phyloP scores from a whole-genome alignment of 2,329 filamentous ascomycete genomes.

The Chlorencoelia australis region DNA sequence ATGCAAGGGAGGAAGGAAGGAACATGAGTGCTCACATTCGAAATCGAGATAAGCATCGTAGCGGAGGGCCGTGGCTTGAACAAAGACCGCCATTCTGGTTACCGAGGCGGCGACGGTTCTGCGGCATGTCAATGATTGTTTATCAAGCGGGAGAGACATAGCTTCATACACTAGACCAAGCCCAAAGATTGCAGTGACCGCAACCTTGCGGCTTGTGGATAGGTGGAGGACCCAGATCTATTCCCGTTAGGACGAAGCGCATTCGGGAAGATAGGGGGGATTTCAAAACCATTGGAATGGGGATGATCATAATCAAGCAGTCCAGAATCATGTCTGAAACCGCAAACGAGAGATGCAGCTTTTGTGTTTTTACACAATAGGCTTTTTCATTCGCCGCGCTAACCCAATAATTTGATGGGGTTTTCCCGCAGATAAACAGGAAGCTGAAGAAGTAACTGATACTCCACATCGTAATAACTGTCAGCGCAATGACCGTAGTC shows the following conservation, averaged over 20 bases:
- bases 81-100: conserved; percentile 2
- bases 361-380: conserved; percentile 1
- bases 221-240: conserved; percentile 2
- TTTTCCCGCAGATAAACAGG: conserved; percentile 2
- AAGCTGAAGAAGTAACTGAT: conserved; percentile 3
- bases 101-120: conserved; percentile 6
- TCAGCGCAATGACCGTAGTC: background rate
- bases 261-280: background rate
- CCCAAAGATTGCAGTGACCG: conserved; percentile 3
- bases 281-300: conserved; percentile 1
- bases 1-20: no score
- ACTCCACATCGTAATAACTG: conserved; percentile 1
- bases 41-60: conserved; percentile 4
- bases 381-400: conserved; percentile 3
- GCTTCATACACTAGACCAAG: conserved; percentile 2
- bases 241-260: background rate
- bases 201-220: conserved; percentile 1
- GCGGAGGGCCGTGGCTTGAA: conserved; percentile 1
- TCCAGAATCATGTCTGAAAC: conserved; percentile 4
- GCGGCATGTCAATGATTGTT: background rate
- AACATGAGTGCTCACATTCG: background rate
- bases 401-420: conserved; percentile 1
- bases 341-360: conserved; percentile 5
- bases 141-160: background rate
- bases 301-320: conserved; percentile 1